Evolutionary conservation across 1,284 basidiomycete species (phyloP), one percentile per base, ranked within the genome.

Genomic region (Cryptococcus floricola): DNA sequence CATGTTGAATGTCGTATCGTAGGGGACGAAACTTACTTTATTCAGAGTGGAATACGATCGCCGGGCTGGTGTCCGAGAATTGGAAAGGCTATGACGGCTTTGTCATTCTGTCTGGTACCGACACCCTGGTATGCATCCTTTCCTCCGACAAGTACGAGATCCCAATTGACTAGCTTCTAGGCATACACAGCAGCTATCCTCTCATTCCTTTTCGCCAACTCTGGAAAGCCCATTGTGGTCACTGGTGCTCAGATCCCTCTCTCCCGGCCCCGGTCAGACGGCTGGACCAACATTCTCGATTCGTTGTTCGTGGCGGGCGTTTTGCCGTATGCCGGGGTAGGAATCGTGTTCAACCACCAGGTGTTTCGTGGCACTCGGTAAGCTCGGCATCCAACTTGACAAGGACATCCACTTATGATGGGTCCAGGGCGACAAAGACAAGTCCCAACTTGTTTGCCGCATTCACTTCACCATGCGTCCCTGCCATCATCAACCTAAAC

Each of bases 221-320:
- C 70, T 0, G 71, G 71, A n/a, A 75, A 75, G 64, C 73, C 73
- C 12, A 72, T 75, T 39, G 60, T 70, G 3, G 64, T 75, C 18
- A 75, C 73, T 0, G 73, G 73, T 14, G 73, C 73, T 6, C 73
- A 75, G 59, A 73, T 75, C 25, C 73, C 73, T 3, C 62, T 75
- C 9, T 64, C 66, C 25, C 66, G 70, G 54, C 67, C 72, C 3
- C 56, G 73, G 16, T 68, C 65, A 19, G 73, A 75, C 57, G 73
- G 73, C 19, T 75, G 72, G 72, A 67, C 67, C 23, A 75, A 75
- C 49, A 60, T 75, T 14, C 62, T 75, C 18, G 72, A 75, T 56
- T 65, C 63, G 23, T 48, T 75, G 47, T 63, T 72, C 39, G 72
- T 74, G 7, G 69, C 72, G 0, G 73, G 73, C 0, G 64, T 66